Conservation (phyloP, 345 rosid genomes). For the Balakata baccata region DNA sequence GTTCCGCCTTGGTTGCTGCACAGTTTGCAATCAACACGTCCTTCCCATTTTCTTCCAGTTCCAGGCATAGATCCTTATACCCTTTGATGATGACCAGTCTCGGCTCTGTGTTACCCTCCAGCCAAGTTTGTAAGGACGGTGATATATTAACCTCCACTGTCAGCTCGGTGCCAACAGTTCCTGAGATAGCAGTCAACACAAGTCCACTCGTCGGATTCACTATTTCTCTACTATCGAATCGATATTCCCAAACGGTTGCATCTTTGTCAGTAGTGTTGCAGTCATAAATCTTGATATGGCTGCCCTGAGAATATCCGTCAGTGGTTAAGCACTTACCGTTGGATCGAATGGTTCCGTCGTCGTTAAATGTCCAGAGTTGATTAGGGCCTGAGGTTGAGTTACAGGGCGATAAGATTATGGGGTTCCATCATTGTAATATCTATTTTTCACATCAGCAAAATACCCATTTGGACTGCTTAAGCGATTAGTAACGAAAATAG, state of each 20-base stretch:
- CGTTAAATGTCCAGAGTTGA: neutral
- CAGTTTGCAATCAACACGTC: neutral
- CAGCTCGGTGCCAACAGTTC: neutral
- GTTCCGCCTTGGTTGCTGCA: neutral
- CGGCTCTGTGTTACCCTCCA: neutral
- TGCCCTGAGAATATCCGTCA: neutral
- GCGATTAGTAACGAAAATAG: neutral
- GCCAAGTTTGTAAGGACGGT: neutral
- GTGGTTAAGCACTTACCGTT: neutral
- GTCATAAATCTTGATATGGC: neutral
- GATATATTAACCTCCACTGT: neutral
- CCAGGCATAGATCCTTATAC: neutral
- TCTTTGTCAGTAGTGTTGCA: neutral
- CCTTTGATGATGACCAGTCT: too few species aligned
- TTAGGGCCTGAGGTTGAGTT: neutral
- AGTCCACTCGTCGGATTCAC: neutral
- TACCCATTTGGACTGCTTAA: neutral
- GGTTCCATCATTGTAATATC: neutral
- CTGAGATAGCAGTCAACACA: neutral
- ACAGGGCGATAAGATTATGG: neutral
- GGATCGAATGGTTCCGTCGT: neutral
- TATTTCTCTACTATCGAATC: neutral
- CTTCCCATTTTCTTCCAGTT: neutral
- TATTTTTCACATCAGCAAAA: neutral
- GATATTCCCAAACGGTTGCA: neutral